Conservation (phyloP, 208 protist genomes). For the Leptomonas pyrrhocoris region DNA sequence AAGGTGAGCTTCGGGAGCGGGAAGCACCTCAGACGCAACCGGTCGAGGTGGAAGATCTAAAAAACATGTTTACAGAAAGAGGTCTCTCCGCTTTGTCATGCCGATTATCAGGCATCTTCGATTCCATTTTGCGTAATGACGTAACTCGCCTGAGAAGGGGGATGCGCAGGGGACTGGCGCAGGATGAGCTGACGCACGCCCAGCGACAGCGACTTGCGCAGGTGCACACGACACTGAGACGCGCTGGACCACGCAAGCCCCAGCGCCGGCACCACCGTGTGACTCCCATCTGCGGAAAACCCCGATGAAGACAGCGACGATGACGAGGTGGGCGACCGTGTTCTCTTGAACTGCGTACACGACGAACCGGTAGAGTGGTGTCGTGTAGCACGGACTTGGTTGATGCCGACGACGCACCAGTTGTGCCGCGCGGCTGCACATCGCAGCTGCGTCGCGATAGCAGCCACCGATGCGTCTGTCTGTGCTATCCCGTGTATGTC, state of each 20-base stretch:
- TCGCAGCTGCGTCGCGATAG: constrained; percentile 41
- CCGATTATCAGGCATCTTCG: constrained; percentile 21
- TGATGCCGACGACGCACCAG: constrained; percentile 59
- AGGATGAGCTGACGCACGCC: constrained; percentile 49
- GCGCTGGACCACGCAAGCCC: constrained; percentile 50
- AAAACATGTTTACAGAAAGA: neutral
- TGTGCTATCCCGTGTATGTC: constrained; percentile 9
- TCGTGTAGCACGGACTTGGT: constrained; percentile 53
- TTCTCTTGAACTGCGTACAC: constrained; percentile 10
- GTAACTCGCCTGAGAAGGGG: constrained; percentile 39
- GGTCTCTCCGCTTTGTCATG: neutral
- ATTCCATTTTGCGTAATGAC: constrained; percentile 54
- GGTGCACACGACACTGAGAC: constrained; percentile 54
- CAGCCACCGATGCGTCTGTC: constrained; percentile 19
- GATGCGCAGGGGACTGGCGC: constrained; percentile 38
- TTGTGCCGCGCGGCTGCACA: constrained; percentile 38
- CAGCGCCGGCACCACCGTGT: constrained; percentile 47
- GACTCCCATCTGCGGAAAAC: neutral
- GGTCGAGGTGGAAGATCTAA: no score
- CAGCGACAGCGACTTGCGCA: constrained; percentile 34
- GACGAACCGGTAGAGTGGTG: neutral
- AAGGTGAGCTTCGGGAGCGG: no score
- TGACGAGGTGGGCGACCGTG: constrained; percentile 3
- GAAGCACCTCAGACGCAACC: no score
- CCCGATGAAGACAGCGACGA: neutral